A percentile compares a stretch with the other conserved stretches of the same genome.
These are phyloP conservation scores for Saxispiralis lemnorum DNA, from an alignment of 495 filamentous ascomycete species.

Conservation along the genomic window DNA sequence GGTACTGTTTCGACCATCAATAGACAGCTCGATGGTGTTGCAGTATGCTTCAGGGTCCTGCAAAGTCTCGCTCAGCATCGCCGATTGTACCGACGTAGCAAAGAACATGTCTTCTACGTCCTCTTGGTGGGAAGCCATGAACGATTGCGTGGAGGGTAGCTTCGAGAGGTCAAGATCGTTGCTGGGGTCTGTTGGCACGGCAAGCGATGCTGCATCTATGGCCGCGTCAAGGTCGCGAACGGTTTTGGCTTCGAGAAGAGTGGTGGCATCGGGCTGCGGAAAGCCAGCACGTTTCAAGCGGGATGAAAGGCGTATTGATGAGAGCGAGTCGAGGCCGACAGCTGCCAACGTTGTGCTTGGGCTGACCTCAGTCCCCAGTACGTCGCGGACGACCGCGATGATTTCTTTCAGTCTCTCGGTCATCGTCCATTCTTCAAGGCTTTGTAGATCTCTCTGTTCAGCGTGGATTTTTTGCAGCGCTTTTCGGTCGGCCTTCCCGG, in stretches of 20 bases:
- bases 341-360: slow-evolving; percentile 9
- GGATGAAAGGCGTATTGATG: slow-evolving; percentile 48
- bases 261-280: slow-evolving; percentile 29
- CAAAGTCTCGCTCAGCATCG: slow-evolving; percentile 59
- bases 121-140: slow-evolving; percentile 1
- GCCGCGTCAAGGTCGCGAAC: slow-evolving; percentile 8
- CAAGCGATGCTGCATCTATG: background rate
- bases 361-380: slow-evolving; percentile 24
- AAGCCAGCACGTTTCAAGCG: slow-evolving; percentile 36
- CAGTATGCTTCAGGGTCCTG: slow-evolving; percentile 41
- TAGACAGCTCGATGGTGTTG: slow-evolving; percentile 48
- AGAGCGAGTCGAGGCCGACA: slow-evolving; percentile 54
- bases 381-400: slow-evolving; percentile 26
- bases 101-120: slow-evolving; percentile 36
- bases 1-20: slow-evolving; percentile 8
- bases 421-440: too few species aligned
- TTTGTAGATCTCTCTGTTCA: background rate
- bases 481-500: slow-evolving; percentile 61
- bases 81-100: slow-evolving; percentile 52
- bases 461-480: slow-evolving; percentile 29
- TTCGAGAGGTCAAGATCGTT: too few species aligned
- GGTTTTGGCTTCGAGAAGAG: slow-evolving; percentile 34
- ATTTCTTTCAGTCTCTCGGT: slow-evolving; percentile 28
- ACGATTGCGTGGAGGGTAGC: too few species aligned
- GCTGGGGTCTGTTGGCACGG: too few species aligned